These are phyloP conservation scores for Xenosphaeropsis pyriputrescens DNA, from an alignment of 2,329 filamentous ascomycete genomes.

Conservation along the genomic window DNA sequence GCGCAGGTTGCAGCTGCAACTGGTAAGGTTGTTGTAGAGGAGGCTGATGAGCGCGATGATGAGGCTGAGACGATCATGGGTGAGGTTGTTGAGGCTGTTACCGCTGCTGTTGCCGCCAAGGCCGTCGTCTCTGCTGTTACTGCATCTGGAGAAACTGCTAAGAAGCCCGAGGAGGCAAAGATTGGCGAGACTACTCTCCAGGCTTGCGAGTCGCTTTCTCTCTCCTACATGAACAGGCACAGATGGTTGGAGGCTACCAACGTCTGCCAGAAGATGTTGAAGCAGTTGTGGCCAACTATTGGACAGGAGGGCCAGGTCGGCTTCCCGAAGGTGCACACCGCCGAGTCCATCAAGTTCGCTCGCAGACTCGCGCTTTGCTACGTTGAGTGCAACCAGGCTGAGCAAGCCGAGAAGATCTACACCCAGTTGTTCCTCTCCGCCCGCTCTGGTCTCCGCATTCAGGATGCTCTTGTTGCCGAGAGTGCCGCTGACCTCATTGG, in stretches of 20 bases:
- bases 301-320: not conserved
- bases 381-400: constrained; percentile 5
- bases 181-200: no score
- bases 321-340: constrained; percentile 3
- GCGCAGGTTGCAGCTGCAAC: no score
- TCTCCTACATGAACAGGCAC: not conserved
- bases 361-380: constrained; percentile 3
- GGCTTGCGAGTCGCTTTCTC: no score
- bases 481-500: constrained; percentile 5
- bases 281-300: constrained; percentile 6
- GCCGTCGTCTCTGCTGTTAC: no score
- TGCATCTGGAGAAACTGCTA: no score
- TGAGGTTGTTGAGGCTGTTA: not conserved
- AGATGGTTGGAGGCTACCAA: constrained; percentile 7
- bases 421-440: constrained; percentile 6
- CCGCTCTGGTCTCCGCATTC: constrained; percentile 3
- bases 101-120: no score
- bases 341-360: constrained; percentile 4
- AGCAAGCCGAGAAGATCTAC: constrained; percentile 6
- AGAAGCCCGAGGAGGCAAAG: no score
- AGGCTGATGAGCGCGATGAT: no score
- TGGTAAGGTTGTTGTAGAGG: no score
- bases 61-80: no score
- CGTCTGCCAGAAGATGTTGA: constrained; percentile 4
- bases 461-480: constrained; percentile 6